Base-by-base conservation (phyloP, 345 rosid species). In the Cardamine occulta region DNA sequence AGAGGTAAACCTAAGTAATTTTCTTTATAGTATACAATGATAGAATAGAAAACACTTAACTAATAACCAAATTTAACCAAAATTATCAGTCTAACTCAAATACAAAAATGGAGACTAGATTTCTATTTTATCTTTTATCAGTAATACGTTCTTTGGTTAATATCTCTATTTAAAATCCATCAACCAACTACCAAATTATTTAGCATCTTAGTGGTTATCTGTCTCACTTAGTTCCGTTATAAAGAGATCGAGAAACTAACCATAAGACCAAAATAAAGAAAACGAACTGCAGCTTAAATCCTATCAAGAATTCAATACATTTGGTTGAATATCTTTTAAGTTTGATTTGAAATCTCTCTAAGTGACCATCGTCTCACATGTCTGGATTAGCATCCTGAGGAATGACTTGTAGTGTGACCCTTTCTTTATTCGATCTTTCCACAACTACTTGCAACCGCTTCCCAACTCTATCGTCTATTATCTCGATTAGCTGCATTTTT, bases 331-430 rank as follows among this genome's bases (percentile, higher is more conserved):
- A 18, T 31, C 0, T 12, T 6, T 47, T 1, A 60, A 17, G 49
- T 47, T 60, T 29, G 49, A 52, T n/a, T 21, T 7, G 6, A 60
- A 51, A 34, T 2, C 17, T 42, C 7, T 18, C 28, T 19, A 7
- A 10, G n/a, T 6, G 5, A 11, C 28, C 0, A 35, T 34, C 12
- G 4, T 60, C 44, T 76, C 72, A 76, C 81, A 85, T 73, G 31
- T 88, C 87, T 8, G 91, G 86, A 80, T 88, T 85, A 54, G 93
- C 88, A 72, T 94, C 98, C 79, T 86, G 95, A 11, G 98, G 97
- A 72, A 78, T 83, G 55, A 88, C 91, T 68, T 84, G 81, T 57
- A 94, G 68, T 24, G 79, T 83, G 44, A 57, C 77, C 24, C 18
- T 56, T 45, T 47, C 76, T 66, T 85, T 81, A 21, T 82, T 83